Percentiles rank a stretch among this genome's conserved stretches.
Conservation (phyloP, 2,329 filamentous ascomycete species). For the Chaetoscypha palmicola region DNA sequence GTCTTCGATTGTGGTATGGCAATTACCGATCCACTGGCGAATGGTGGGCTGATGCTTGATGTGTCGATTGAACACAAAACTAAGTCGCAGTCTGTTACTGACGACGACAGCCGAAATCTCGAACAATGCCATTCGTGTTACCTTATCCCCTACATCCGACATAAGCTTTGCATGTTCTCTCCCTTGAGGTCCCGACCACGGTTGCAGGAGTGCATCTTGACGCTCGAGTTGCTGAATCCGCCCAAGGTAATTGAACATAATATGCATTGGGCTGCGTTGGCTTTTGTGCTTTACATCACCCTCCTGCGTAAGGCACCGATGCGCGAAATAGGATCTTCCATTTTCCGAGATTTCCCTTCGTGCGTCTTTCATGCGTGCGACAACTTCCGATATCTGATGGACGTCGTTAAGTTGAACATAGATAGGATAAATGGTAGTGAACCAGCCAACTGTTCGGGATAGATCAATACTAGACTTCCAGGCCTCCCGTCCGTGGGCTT, state of each 20-base stretch:
- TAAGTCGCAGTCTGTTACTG: conserved; percentile 6
- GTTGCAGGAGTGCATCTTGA: conserved; percentile 28
- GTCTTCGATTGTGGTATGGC: conserved; percentile 11
- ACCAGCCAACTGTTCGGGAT: conserved; percentile 40
- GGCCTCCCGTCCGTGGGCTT: conserved; percentile 38
- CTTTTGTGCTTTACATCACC: conserved; percentile 24
- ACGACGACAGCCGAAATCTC: conserved; percentile 10
- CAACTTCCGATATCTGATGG: conserved; percentile 4
- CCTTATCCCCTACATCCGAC: conserved; percentile 3
- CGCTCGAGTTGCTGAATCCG: conserved; percentile 39
- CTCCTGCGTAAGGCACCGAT: conserved; percentile 12
- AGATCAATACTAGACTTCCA: conserved; percentile 31
- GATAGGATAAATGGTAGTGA: conserved; percentile 37
- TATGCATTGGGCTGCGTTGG: conserved; percentile 32
- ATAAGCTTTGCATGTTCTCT: not conserved
- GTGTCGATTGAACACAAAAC: conserved; percentile 8
- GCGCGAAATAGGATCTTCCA: conserved; percentile 34
- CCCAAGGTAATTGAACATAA: conserved; percentile 43
- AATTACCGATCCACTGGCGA: conserved; percentile 5
- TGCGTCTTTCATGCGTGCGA: conserved; percentile 32
- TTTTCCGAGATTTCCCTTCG: conserved; percentile 32
- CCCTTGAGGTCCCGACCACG: not conserved
- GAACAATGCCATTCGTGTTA: conserved; percentile 5
- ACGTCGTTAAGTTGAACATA: conserved; percentile 1
- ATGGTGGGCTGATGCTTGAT: conserved; percentile 8